These are phyloP conservation scores for Pistacia integerrima DNA, from an alignment of 345 rosid genomes.

Conservation along the genomic window DNA sequence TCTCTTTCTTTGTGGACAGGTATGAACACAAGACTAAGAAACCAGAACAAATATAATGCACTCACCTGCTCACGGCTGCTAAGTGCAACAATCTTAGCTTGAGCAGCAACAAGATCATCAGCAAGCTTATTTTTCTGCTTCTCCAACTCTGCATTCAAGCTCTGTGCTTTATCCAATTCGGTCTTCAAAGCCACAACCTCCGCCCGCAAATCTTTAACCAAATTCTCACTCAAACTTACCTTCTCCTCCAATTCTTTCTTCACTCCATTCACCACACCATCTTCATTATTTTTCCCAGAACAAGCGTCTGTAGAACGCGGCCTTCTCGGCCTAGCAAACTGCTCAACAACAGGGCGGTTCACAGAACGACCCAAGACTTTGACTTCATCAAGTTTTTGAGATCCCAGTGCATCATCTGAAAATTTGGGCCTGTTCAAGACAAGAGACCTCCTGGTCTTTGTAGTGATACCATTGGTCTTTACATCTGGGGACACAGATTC, in stretches of 20 bases:
- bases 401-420: conserved; percentile 40
- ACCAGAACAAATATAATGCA: background rate
- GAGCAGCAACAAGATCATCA: conserved; percentile 63
- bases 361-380: conserved; percentile 33
- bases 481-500: conserved; percentile 44
- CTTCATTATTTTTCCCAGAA: conserved; percentile 32
- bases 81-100: conserved; percentile 58
- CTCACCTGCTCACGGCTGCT: conserved; percentile 45
- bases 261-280: conserved; percentile 25
- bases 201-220: conserved; percentile 62
- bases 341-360: conserved; percentile 45
- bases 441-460: conserved; percentile 39
- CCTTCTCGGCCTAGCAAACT: conserved; percentile 56
- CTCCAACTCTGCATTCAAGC: conserved; percentile 52
- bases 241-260: conserved; percentile 55
- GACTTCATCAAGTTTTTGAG: conserved; percentile 36
- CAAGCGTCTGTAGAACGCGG: conserved; percentile 10
- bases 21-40: background rate
- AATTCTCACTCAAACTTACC: conserved; percentile 44
- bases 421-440: conserved; percentile 44
- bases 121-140: conserved; percentile 58
- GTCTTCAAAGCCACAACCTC: conserved; percentile 53
- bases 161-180: conserved; percentile 60
- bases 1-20: background rate
- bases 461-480: conserved; percentile 30